These are phyloP conservation scores for Ceratocystis huliohia DNA, from an alignment of 2,329 filamentous ascomycete genomes.

Conservation along the genomic window DNA sequence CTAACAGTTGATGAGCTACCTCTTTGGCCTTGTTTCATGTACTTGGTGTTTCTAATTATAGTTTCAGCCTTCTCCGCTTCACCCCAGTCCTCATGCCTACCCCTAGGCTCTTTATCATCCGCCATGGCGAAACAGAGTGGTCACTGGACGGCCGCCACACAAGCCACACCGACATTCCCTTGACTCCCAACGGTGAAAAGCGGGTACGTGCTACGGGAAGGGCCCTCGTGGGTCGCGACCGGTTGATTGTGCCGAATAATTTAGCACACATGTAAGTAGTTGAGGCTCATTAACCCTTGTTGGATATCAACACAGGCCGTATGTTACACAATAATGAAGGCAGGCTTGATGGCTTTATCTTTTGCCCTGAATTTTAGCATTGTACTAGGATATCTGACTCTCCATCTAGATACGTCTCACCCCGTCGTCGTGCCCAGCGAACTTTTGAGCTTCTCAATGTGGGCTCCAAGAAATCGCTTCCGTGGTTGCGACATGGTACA, in stretches of 20 bases:
- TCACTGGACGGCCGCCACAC: slow-evolving; percentile 78
- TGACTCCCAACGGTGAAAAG: slow-evolving; percentile 71
- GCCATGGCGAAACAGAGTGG: slow-evolving; percentile 94
- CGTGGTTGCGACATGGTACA: slow-evolving; percentile 48
- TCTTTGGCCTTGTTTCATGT: background rate
- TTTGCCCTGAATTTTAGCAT: background rate
- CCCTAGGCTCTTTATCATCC: slow-evolving; percentile 67
- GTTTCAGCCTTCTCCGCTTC: background rate
- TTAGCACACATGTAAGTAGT: slow-evolving; percentile 64
- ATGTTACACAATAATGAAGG: too few relatives aligned
- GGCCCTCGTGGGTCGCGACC: slow-evolving; percentile 70
- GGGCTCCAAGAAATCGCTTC: slow-evolving; percentile 53
- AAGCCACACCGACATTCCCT: slow-evolving; percentile 69
- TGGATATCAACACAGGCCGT: too few relatives aligned
- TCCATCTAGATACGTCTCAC: slow-evolving; percentile 60
- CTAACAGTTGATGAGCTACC: background rate
- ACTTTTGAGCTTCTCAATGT: slow-evolving; percentile 83
- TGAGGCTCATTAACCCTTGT: background rate
- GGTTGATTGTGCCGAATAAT: slow-evolving; percentile 71
- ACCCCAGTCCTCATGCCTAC: slow-evolving; percentile 31
- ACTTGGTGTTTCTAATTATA: background rate
- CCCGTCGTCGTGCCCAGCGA: slow-evolving; percentile 67
- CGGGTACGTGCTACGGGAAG: slow-evolving; percentile 63
- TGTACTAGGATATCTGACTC: background rate
- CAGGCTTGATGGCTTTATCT: too few relatives aligned